Conservation (phyloP, 257 asterid species). For the Plantago ovata region DNA sequence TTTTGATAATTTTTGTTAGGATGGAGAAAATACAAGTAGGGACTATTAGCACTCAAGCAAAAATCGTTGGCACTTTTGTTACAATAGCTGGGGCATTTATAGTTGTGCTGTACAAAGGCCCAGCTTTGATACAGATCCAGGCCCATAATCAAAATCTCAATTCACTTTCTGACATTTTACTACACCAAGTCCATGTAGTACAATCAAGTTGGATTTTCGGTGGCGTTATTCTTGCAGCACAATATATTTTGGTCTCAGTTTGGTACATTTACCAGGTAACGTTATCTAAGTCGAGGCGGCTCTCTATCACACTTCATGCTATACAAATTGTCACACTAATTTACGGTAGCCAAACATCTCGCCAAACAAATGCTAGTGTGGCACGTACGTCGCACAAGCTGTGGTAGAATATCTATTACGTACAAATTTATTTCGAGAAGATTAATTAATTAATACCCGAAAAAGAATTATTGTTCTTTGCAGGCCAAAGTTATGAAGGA, state of each 20-base stretch:
- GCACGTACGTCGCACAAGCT: no score
- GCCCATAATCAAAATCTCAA: background rate
- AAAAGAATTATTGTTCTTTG: background rate
- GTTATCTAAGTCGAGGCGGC: no score
- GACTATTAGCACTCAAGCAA: constrained; percentile 33
- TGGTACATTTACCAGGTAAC: constrained; percentile 43
- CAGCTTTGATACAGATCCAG: constrained; percentile 16
- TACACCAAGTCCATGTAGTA: background rate
- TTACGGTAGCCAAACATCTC: no score
- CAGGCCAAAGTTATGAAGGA: constrained; percentile 28
- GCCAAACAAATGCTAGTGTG: no score
- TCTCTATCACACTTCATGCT: no score
- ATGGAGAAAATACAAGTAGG: constrained; percentile 38
- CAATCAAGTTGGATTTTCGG: constrained; percentile 37
- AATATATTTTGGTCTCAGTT: constrained; percentile 24
- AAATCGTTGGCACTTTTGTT: constrained; percentile 34
- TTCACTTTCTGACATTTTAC: background rate
- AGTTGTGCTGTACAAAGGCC: constrained; percentile 46
- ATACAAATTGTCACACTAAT: no score
- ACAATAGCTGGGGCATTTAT: constrained; percentile 45
- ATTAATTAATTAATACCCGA: no score
- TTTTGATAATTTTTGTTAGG: constrained; percentile 22
- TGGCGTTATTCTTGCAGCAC: constrained; percentile 27
- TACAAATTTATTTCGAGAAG: no score
- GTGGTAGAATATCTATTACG: no score